These are phyloP conservation scores for Canna indica DNA, from an alignment of 176 grass and related monocot genomes.

Conservation along the genomic window DNA sequence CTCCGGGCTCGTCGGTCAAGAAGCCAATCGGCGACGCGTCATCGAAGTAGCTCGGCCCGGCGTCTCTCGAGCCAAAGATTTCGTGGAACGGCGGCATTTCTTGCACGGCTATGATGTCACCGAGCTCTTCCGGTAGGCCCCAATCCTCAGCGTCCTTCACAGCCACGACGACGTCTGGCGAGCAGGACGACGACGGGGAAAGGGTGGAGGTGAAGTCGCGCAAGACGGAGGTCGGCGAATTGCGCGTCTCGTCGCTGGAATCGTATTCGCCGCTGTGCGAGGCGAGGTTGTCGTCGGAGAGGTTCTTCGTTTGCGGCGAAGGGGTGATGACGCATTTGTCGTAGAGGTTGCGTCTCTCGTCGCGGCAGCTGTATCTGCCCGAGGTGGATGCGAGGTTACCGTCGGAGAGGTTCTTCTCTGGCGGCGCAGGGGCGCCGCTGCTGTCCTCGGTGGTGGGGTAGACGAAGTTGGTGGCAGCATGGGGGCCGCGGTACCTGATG, in stretches of 20 bases:
- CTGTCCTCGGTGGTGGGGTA: conserved; percentile 1
- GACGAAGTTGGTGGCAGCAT: conserved; percentile 75
- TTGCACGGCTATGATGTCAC: conserved; percentile 14
- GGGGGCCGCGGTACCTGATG: conserved; percentile 63
- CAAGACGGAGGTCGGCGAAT: conserved; percentile 84
- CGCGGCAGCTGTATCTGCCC: too few species aligned
- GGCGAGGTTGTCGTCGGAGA: conserved; percentile 10
- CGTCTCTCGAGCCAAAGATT: conserved; percentile 12
- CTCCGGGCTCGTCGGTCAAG: background rate
- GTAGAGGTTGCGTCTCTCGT: too few species aligned
- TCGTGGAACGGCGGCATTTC: conserved; percentile 41
- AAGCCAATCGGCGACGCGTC: background rate
- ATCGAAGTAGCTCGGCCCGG: conserved; percentile 15
- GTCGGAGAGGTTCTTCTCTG: too few species aligned
- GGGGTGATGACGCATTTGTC: too few species aligned
- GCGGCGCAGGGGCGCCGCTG: background rate
- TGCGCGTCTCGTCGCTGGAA: conserved; percentile 57
- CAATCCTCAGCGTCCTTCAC: background rate
- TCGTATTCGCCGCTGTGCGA: conserved; percentile 47
- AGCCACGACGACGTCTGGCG: background rate
- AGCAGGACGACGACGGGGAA: background rate
- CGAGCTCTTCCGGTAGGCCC: background rate
- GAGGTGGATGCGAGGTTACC: background rate
- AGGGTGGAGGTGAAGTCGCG: conserved; percentile 30
- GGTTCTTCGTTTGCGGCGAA: conserved; percentile 23